Conservation (phyloP, 352 stramenopile genomes). For the Phytophthora palmivora region DNA sequence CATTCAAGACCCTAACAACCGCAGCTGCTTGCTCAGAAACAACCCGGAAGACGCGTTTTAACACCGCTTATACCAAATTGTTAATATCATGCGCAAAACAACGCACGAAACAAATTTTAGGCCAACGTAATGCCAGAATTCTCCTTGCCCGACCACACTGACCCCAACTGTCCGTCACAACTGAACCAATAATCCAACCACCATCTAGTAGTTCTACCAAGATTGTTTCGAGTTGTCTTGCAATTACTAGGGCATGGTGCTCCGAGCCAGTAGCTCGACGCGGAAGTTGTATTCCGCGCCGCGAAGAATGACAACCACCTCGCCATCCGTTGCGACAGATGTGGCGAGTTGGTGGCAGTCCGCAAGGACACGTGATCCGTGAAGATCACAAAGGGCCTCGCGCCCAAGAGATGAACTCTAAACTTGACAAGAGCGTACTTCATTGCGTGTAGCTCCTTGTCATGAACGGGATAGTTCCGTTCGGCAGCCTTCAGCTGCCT, state of each 20-base stretch:
- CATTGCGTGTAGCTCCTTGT: too few species aligned
- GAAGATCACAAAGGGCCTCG: too few species aligned
- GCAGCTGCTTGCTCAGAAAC: background rate
- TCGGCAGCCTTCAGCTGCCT: too few species aligned
- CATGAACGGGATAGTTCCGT: too few species aligned
- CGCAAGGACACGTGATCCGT: too few species aligned
- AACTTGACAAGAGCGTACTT: too few species aligned
- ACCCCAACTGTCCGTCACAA: slow-evolving; percentile 4
- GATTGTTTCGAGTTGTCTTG: background rate
- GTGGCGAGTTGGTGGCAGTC: too few species aligned
- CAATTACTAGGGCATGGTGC: background rate
- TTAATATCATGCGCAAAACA: slow-evolving; percentile 3
- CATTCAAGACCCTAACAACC: slow-evolving; percentile 1
- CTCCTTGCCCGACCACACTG: background rate
- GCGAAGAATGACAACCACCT: too few species aligned
- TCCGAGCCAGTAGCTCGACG: background rate
- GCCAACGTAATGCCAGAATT: slow-evolving; percentile 1
- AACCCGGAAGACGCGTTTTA: background rate
- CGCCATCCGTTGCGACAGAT: too few species aligned
- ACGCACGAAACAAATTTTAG: background rate
- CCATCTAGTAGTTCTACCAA: background rate
- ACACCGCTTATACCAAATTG: background rate
- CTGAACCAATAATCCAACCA: slow-evolving; percentile 1
- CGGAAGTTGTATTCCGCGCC: too few species aligned
- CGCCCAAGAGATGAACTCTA: too few species aligned